phyloP scores from a whole-genome alignment of 2,329 filamentous ascomycete species.

The Calonectria honghensis region DNA sequence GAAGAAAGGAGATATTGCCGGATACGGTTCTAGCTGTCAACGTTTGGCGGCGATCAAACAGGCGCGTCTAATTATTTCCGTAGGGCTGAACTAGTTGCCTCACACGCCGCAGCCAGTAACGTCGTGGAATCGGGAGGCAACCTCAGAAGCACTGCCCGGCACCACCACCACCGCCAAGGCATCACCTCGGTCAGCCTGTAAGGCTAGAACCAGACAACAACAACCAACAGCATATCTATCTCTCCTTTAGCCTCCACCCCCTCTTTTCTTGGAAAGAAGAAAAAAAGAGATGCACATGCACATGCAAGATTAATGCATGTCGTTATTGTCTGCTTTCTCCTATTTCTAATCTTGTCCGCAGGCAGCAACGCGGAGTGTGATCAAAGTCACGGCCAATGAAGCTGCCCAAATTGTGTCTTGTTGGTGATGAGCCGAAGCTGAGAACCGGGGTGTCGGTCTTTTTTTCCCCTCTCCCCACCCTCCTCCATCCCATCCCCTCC shows the following conservation, averaged over 20 bases:
- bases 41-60: slow-evolving; percentile 18
- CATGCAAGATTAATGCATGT: slow-evolving; percentile 8
- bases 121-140: neutral
- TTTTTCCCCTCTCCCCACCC: too few relatives aligned
- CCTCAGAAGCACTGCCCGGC: neutral
- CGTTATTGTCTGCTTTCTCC: neutral
- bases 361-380: slow-evolving; percentile 11
- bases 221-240: neutral
- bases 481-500: neutral
- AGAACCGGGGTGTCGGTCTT: neutral
- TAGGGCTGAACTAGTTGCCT: slow-evolving; percentile 10
- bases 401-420: neutral
- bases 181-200: slow-evolving; percentile 11
- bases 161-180: neutral
- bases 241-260: neutral
- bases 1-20: slow-evolving; percentile 19
- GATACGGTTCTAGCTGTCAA: neutral
- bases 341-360: neutral
- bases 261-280: neutral
- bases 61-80: neutral
- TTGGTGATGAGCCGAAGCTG: slow-evolving; percentile 11
- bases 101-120: neutral
- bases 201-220: neutral
- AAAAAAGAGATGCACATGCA: neutral
- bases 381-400: neutral